Evolutionary conservation across 257 asterid species (phyloP), one percentile per base, ranked within the genome.

Genomic region (Solanum acaule): DNA sequence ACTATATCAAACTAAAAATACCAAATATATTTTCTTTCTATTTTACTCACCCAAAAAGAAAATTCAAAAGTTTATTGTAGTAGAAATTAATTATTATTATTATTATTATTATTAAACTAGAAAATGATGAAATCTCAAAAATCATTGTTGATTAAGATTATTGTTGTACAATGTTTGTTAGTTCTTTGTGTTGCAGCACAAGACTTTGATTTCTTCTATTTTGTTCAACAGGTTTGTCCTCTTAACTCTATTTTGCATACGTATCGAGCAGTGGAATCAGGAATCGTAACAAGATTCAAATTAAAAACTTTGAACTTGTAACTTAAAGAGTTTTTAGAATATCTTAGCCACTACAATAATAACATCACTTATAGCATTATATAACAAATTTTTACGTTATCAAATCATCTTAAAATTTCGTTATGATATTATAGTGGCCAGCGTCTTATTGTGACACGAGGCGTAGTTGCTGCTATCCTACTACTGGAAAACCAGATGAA

Each of bases 381-480:
- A 38, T 38, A 38, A 38, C 11, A 8, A 22, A 4, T 2, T 23
- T 37, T 63, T 79, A 79, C 0, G 1, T 0, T 46, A n/a, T 46
- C 40, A 46, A 18, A 18, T 81, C 40, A 16, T 4, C 3, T 81
- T 12, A 35, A 8, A 8, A 38, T n/a, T 42, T 46, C 0, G 18
- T 16, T 27, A 29, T 2, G 29, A 4, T 25, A 29, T 15, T 25
- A 5, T 87, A 95, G 99, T 95, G 98, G 99, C 97, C 98, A 3
- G 94, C 88, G n/a, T 93, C 99, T 1, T 92, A 91, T 46, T 96
- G 98, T 56, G 98, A 93, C 34, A 87, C 98, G 10, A 88, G 91
- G 84, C 90, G 83, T 9, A 91, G 98, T 63, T 96, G 99, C 38
- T 95, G 99, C 87, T 93, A 92, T 87, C 98, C 99, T 0, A 93